These are phyloP conservation scores for Nakazawaea populi DNA, from an alignment of 805 yeast genomes.

Conservation along the genomic window DNA sequence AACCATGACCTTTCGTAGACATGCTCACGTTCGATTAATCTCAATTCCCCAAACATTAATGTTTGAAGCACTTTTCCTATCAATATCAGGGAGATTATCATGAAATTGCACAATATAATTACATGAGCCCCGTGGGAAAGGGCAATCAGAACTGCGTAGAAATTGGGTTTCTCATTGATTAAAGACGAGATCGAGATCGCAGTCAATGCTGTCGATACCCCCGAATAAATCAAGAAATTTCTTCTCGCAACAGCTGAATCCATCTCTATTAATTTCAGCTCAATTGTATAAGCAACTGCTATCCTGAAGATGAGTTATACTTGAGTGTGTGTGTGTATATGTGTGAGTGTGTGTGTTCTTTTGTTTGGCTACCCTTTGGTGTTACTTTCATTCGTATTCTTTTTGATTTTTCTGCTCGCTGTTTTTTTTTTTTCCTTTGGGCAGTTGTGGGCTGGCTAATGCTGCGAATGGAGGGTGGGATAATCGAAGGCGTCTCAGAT, in stretches of 20 bases:
- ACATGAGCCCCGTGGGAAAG: conserved; percentile 44
- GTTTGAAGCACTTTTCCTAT: conserved; percentile 45
- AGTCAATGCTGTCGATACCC: conserved; percentile 29
- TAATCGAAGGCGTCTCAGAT: background rate
- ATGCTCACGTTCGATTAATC: conserved; percentile 73
- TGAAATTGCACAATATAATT: conserved; percentile 37
- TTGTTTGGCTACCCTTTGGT: no score
- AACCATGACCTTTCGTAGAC: conserved; percentile 60
- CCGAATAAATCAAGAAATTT: conserved; percentile 18
- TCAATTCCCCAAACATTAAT: conserved; percentile 65
- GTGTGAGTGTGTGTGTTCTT: no score
- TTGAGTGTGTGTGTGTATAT: no score
- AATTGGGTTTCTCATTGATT: conserved; percentile 38
- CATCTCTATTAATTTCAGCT: background rate
- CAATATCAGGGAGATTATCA: conserved; percentile 26
- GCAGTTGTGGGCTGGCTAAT: no score
- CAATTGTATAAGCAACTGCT: no score
- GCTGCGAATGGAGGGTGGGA: no score
- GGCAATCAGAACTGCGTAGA: conserved; percentile 42
- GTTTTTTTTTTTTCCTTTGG: no score
- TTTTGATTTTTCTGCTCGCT: no score
- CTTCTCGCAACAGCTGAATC: conserved; percentile 6
- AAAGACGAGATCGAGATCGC: conserved; percentile 29
- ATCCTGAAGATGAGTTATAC: no score
- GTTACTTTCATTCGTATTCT: no score